A percentile compares a stretch with the other conserved stretches of the same genome.
Conservation (phyloP, 495 filamentous ascomycete species). For the Lentithecium fluviatile region DNA sequence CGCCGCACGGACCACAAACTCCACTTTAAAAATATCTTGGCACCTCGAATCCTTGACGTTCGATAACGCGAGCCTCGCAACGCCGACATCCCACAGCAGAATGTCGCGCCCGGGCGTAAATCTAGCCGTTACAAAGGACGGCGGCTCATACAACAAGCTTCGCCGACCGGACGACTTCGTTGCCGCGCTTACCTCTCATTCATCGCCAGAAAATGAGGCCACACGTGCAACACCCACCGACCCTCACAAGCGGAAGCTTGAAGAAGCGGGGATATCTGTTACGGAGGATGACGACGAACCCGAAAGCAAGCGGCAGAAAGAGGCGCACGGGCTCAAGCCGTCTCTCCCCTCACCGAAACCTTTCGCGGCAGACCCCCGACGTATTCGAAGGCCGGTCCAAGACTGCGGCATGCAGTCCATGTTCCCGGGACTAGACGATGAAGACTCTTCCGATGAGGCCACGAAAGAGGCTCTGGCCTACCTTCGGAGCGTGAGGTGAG, state of each 20-base stretch:
- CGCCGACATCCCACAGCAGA: background rate
- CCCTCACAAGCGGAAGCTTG: conserved; percentile 14
- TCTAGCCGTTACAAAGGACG: conserved; percentile 23
- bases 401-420: conserved; percentile 3
- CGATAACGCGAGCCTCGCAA: no score
- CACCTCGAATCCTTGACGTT: no score
- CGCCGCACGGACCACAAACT: no score
- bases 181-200: background rate
- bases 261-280: background rate
- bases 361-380: background rate
- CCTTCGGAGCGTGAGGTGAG: conserved; percentile 38
- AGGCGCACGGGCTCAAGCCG: background rate
- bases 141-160: conserved; percentile 34
- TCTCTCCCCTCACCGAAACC: background rate
- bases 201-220: background rate
- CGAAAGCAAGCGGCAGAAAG: background rate
- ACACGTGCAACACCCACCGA: background rate
- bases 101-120: conserved; percentile 23
- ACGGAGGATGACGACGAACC: conserved; percentile 1
- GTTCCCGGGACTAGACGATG: conserved; percentile 17
- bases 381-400: background rate
- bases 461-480: conserved; percentile 30
- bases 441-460: background rate
- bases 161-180: conserved; percentile 23
- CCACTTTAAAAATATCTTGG: no score